Percentiles rank a stretch among this genome's conserved stretches.
These are phyloP conservation scores for Camptophora hylomeconis DNA, from an alignment of 2,329 filamentous ascomycete genomes.

Conservation along the genomic window DNA sequence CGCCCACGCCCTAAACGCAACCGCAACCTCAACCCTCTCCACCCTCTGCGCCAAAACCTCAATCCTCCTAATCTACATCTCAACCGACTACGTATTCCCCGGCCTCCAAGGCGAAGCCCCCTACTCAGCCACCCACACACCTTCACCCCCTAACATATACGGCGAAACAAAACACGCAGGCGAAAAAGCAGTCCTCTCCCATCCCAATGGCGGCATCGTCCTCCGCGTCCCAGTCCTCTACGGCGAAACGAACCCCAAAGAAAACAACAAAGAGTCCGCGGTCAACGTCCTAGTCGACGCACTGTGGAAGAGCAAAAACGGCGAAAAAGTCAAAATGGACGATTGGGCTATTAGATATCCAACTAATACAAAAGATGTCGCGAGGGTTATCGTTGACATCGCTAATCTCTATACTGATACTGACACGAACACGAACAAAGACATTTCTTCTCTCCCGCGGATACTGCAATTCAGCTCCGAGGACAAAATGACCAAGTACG, in stretches of 20 bases:
- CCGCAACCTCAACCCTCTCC: constrained; percentile 55
- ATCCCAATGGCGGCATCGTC: constrained; percentile 49
- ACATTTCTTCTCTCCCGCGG: constrained; percentile 41
- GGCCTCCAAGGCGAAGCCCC: constrained; percentile 72
- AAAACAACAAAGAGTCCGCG: constrained; percentile 57
- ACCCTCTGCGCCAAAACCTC: constrained; percentile 45
- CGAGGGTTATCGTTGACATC: constrained; percentile 62
- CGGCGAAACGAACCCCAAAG: constrained; percentile 50
- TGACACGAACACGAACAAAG: constrained; percentile 33
- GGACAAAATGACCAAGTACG: constrained; percentile 76
- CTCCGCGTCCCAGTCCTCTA: constrained; percentile 77
- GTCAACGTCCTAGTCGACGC: constrained; percentile 69
- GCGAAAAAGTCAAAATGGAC: constrained; percentile 60
- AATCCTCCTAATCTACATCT: constrained; percentile 45
- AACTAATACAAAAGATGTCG: constrained; percentile 80
- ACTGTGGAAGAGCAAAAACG: constrained; percentile 52
- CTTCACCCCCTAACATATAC: constrained; percentile 67
- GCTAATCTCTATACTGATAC: constrained; percentile 51
- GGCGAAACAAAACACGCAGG: constrained; percentile 62
- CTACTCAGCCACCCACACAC: constrained; percentile 52
- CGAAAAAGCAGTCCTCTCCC: constrained; percentile 54
- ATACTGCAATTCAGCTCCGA: constrained; percentile 80
- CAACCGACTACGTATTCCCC: constrained; percentile 68
- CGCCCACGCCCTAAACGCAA: constrained; percentile 61
- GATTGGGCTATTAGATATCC: constrained; percentile 76